Conservation (phyloP, 169 alveolate species). For the Cystoisospora suis region DNA sequence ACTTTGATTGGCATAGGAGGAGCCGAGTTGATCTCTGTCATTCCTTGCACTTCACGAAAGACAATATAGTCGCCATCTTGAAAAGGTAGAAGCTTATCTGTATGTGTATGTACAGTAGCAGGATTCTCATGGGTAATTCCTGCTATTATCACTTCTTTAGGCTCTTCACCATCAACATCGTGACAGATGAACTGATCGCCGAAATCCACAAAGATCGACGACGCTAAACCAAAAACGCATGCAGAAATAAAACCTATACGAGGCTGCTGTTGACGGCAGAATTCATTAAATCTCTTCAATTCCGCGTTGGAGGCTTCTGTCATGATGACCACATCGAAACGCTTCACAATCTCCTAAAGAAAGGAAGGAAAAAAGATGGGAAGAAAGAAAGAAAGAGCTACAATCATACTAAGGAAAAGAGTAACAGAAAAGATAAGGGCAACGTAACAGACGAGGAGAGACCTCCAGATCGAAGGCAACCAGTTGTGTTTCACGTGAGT, state of each 20-base stretch:
- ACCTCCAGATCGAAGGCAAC: too few relatives aligned
- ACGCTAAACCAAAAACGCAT: slow-evolving; percentile 89
- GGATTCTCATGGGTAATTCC: slow-evolving; percentile 81
- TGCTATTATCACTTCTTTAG: slow-evolving; percentile 82
- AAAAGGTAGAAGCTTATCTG: slow-evolving; percentile 90
- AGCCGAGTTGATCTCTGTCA: slow-evolving; percentile 92
- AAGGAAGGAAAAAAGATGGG: neutral
- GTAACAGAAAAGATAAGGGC: too few relatives aligned
- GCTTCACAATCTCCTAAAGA: slow-evolving; percentile 74
- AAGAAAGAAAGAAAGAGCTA: neutral
- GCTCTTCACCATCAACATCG: slow-evolving; percentile 89
- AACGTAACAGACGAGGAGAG: too few relatives aligned
- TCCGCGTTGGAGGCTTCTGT: slow-evolving; percentile 68
- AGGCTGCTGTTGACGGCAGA: slow-evolving; percentile 68
- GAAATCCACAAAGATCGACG: slow-evolving; percentile 96
- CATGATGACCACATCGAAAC: slow-evolving; percentile 83
- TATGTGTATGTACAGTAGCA: slow-evolving; percentile 78
- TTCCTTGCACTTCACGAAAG: slow-evolving; percentile 96
- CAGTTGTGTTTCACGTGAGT: too few relatives aligned
- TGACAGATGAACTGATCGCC: slow-evolving; percentile 88
- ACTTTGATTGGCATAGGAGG: slow-evolving; percentile 90
- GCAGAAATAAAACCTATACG: slow-evolving; percentile 70
- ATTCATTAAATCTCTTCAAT: slow-evolving; percentile 35
- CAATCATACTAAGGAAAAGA: too few relatives aligned
- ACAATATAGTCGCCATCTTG: slow-evolving; percentile 95